Conservation (phyloP, 345 rosid genomes). For the Lepidium aucheri region DNA sequence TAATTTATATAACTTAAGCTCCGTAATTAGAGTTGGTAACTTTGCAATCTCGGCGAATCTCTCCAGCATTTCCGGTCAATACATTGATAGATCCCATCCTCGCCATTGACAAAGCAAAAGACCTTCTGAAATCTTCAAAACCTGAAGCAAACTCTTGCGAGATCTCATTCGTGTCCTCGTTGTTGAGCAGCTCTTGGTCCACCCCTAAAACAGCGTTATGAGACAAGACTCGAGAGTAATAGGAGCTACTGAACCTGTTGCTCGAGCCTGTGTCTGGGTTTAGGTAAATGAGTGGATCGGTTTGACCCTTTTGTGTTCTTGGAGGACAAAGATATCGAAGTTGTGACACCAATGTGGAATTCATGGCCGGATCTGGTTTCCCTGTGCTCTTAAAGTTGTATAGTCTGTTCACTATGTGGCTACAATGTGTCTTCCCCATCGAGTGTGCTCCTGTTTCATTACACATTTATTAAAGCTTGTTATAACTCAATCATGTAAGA, state of each 20-base stretch:
- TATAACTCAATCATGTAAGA: neutral
- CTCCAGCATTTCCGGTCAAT: slow-evolving; percentile 53
- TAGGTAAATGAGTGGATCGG: slow-evolving; percentile 48
- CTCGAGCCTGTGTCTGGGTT: slow-evolving; percentile 45
- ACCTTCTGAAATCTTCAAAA: slow-evolving; percentile 53
- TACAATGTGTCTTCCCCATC: slow-evolving; percentile 48
- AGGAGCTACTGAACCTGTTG: slow-evolving; percentile 42
- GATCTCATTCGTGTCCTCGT: slow-evolving; percentile 37
- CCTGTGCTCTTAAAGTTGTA: slow-evolving; percentile 49
- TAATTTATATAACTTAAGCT: neutral
- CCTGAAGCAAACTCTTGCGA: slow-evolving; percentile 42
- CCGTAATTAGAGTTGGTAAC: slow-evolving; percentile 26
- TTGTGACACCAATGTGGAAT: slow-evolving; percentile 27
- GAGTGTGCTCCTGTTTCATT: slow-evolving; percentile 53
- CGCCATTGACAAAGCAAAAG: slow-evolving; percentile 59
- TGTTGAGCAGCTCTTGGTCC: slow-evolving; percentile 56
- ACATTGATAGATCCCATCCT: slow-evolving; percentile 72
- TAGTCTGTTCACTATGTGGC: slow-evolving; percentile 42
- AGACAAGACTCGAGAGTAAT: slow-evolving; percentile 42
- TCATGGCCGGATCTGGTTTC: slow-evolving; percentile 49
- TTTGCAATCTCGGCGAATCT: slow-evolving; percentile 57
- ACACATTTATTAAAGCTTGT: neutral
- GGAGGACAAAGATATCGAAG: slow-evolving; percentile 44
- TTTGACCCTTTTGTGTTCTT: slow-evolving; percentile 37
- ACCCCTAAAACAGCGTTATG: slow-evolving; percentile 46